These are phyloP conservation scores for Thalassia testudinum DNA, from an alignment of 116 monocot genomes.

Conservation along the genomic window DNA sequence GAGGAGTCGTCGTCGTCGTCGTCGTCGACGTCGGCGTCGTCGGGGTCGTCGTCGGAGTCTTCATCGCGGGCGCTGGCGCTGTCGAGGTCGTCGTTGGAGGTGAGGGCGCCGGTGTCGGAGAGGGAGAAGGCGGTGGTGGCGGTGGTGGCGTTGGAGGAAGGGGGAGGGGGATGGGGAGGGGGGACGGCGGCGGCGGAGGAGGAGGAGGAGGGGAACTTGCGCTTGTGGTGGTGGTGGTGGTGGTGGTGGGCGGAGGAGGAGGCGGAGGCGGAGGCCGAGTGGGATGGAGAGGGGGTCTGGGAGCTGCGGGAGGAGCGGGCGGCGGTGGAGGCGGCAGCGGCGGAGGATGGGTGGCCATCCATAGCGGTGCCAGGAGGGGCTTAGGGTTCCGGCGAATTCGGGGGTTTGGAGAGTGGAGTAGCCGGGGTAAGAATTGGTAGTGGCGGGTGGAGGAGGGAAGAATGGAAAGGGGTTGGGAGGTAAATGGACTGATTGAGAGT, in stretches of 20 bases:
- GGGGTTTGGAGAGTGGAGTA: no score
- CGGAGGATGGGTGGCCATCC: conserved; percentile 12
- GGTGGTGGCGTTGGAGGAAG: conserved; percentile 2
- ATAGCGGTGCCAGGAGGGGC: neutral
- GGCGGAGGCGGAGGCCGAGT: conserved; percentile 49
- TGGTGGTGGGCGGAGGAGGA: conserved; percentile 33
- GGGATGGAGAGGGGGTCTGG: conserved; percentile 55
- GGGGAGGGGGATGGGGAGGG: conserved; percentile 17
- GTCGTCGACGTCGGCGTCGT: conserved; percentile 36
- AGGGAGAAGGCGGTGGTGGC: conserved; percentile 21
- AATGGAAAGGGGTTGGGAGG: no score
- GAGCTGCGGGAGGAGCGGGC: conserved; percentile 38
- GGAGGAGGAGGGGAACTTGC: conserved; percentile 24
- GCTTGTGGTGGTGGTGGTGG: conserved; percentile 31
- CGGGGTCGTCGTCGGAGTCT: conserved; percentile 35
- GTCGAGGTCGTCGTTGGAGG: conserved; percentile 65
- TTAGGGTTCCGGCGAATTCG: no score
- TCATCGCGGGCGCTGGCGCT: conserved; percentile 54
- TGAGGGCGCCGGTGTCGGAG: conserved; percentile 31
- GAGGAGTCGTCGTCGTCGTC: conserved; percentile 43
- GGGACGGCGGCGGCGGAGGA: conserved; percentile 14
- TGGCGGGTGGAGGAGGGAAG: no score
- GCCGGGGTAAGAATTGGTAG: no score
- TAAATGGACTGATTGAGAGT: no score
- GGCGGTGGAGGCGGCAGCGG: neutral